Evolutionary conservation across 495 filamentous ascomycete species (phyloP).

Genomic region (Hypomontagnella monticulosa): DNA sequence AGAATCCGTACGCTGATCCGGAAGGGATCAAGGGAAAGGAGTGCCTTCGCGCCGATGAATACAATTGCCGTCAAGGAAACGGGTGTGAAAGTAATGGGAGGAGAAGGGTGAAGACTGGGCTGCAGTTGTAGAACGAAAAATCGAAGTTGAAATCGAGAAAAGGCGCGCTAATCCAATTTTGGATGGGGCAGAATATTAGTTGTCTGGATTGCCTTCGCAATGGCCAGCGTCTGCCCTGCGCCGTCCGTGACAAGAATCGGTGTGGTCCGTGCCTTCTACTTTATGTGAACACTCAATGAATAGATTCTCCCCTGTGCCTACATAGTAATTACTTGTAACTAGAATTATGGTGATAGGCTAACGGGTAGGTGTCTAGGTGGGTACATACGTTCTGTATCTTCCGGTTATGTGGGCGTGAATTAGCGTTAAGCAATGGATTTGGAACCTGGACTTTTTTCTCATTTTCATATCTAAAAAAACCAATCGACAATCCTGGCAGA

Average conservation of each 20-base stretch:
- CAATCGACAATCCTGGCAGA: not conserved
- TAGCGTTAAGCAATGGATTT: not conserved
- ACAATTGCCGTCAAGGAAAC: constrained; percentile 30
- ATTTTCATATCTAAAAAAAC: too few species aligned
- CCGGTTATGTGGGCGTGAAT: not conserved
- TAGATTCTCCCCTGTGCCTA: too few species aligned
- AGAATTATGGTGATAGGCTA: too few species aligned
- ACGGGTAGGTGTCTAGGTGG: too few species aligned
- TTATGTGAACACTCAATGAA: too few species aligned
- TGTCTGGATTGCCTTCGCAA: constrained; percentile 2
- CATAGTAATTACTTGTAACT: too few species aligned
- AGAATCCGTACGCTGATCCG: not conserved
- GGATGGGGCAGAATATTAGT: constrained; percentile 15
- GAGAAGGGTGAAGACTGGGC: constrained; percentile 26
- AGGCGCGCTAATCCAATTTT: constrained; percentile 29
- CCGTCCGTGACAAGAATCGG: too few species aligned
- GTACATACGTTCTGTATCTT: not conserved
- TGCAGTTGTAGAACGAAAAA: constrained; percentile 47
- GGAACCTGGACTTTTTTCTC: too few species aligned
- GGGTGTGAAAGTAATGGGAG: constrained; percentile 26
- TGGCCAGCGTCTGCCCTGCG: too few species aligned
- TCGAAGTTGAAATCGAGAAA: constrained; percentile 45
- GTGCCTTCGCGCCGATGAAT: constrained; percentile 23
- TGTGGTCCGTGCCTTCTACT: too few species aligned
- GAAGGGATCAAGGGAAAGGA: not conserved